phyloP scores from a whole-genome alignment of 768 basidiomycete species.

The Lyophyllum atratum region DNA sequence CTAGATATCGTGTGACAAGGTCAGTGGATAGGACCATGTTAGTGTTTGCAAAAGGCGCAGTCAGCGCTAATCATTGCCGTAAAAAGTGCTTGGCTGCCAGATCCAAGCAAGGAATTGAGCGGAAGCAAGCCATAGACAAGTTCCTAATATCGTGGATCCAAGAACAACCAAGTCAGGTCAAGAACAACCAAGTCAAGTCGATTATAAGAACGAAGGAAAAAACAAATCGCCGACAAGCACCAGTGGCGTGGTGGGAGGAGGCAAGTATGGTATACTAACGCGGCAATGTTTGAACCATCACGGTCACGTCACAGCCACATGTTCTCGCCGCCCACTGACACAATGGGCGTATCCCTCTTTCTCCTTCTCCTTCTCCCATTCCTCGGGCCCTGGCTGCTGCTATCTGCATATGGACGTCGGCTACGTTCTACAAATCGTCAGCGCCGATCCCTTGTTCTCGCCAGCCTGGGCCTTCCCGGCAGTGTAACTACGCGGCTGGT shows the following conservation, averaged over 20 bases:
- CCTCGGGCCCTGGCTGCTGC: slow-evolving; percentile 9
- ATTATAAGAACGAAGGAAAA: neutral
- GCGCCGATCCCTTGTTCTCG: slow-evolving; percentile 6
- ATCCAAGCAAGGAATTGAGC: neutral
- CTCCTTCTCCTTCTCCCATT: neutral
- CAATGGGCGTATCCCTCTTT: neutral
- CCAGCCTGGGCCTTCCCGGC: slow-evolving; percentile 25
- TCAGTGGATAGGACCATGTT: too few species aligned
- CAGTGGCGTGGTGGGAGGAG: neutral
- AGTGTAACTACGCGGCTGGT: slow-evolving; percentile 42
- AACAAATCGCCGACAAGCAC: neutral
- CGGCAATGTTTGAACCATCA: too few species aligned
- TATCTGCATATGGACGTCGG: slow-evolving; percentile 8
- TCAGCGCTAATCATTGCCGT: neutral
- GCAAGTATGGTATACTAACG: neutral
- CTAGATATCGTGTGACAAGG: too few species aligned
- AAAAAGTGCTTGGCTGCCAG: too few species aligned
- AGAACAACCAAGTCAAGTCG: neutral
- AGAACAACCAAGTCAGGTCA: too few species aligned
- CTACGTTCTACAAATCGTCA: slow-evolving; percentile 12
- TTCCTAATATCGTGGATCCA: neutral
- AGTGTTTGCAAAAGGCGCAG: too few species aligned
- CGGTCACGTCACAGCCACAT: too few species aligned
- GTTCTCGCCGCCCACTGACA: neutral
- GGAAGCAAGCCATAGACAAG: neutral